Evolutionary conservation across 2,329 filamentous ascomycete species (phyloP).

Genomic region (Fusarium longipes): DNA sequence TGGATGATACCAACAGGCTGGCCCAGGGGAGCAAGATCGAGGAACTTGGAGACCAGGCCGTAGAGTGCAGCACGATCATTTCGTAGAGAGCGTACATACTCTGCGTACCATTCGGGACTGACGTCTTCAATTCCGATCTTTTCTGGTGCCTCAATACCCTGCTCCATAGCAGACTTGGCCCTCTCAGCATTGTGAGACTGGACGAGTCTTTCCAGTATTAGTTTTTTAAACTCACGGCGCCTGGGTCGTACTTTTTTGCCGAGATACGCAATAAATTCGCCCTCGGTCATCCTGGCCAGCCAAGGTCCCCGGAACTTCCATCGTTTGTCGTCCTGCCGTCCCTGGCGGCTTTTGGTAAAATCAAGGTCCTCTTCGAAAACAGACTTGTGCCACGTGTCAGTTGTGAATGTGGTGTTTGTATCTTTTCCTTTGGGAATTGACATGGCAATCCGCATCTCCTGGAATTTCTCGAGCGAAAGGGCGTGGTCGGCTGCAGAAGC

Average conservation of each 20-base stretch:
- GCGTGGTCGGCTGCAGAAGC: conserved; percentile 84
- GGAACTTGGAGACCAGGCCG: conserved; percentile 67
- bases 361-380: conserved; percentile 71
- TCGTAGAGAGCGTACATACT: conserved; percentile 65
- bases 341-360: conserved; percentile 57
- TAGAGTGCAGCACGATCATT: conserved; percentile 63
- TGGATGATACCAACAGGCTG: conserved; percentile 47
- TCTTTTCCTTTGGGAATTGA: conserved; percentile 59
- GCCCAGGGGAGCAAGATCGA: conserved; percentile 69
- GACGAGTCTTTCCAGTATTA: conserved; percentile 63
- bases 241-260: conserved; percentile 63
- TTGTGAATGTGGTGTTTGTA: conserved; percentile 26
- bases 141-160: conserved; percentile 48
- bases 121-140: conserved; percentile 53
- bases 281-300: conserved; percentile 71
- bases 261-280: conserved; percentile 68
- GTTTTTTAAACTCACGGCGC: conserved; percentile 65
- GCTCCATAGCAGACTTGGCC: conserved; percentile 54
- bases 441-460: conserved; percentile 81
- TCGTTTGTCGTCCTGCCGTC: conserved; percentile 58
- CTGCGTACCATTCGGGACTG: conserved; percentile 62
- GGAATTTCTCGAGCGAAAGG: conserved; percentile 84
- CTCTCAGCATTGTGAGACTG: conserved; percentile 57
- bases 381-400: conserved; percentile 55
- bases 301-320: conserved; percentile 77